Percentiles rank a stretch among this genome's conserved stretches.
Evolutionary conservation across 2,329 filamentous ascomycete genomes (phyloP).

Genomic region (Aspergillus fischeri): DNA sequence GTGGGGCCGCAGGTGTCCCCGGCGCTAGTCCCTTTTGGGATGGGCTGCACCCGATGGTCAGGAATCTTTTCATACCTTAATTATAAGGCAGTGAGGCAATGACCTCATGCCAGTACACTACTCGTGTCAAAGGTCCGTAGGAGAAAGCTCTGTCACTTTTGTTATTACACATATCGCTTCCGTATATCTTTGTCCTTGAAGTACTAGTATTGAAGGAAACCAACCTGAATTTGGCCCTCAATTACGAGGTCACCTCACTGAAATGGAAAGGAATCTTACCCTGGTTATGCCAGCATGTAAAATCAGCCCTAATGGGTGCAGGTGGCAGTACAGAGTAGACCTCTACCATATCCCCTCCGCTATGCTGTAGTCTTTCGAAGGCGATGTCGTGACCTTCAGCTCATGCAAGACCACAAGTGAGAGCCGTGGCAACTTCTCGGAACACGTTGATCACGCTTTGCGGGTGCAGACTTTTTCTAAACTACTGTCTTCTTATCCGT

Average conservation of each 20-base stretch:
- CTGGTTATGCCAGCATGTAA: neutral
- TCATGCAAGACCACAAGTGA: neutral
- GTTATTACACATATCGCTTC: too few species aligned
- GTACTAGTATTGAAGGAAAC: neutral
- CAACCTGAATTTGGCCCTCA: neutral
- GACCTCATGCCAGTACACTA: neutral
- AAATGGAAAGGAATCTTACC: neutral
- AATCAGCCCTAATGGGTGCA: neutral
- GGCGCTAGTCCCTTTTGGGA: neutral
- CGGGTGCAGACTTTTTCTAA: neutral
- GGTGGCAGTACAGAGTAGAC: neutral
- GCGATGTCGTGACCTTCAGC: neutral
- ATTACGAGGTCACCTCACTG: neutral
- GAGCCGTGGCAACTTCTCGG: neutral
- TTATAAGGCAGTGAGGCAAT: neutral
- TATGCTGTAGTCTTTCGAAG: neutral
- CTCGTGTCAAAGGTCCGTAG: too few species aligned
- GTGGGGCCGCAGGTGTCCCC: neutral
- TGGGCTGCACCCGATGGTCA: neutral
- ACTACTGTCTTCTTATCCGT: neutral
- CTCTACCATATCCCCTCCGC: neutral
- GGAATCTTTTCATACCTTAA: neutral
- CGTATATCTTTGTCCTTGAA: neutral
- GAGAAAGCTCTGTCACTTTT: too few species aligned
- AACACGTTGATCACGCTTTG: neutral